Evolutionary conservation across 2,329 filamentous ascomycete species (phyloP).

Genomic region (Nemania bipapillata): DNA sequence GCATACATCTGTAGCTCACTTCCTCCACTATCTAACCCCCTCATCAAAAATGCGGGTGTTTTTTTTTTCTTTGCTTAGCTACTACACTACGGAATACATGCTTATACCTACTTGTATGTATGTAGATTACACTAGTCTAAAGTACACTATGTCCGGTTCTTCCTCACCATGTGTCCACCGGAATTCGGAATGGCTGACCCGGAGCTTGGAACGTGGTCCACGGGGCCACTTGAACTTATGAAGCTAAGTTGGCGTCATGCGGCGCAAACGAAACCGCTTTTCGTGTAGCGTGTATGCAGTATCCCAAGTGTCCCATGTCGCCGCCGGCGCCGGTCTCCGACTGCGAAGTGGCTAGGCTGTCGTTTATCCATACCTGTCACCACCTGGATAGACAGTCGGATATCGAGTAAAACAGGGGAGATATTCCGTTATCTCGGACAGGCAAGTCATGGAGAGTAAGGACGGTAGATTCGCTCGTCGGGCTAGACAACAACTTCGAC

Average conservation of each 20-base stretch:
- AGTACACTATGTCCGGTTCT: conserved; percentile 10
- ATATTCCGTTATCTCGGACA: conserved; percentile 2
- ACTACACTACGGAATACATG: no score
- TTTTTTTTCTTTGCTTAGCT: neutral
- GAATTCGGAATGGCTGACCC: conserved; percentile 36
- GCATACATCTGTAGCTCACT: no score
- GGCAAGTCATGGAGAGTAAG: neutral
- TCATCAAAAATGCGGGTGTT: neutral
- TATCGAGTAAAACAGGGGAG: conserved; percentile 7
- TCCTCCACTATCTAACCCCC: conserved; percentile 9
- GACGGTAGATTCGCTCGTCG: neutral
- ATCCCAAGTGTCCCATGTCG: conserved; percentile 22
- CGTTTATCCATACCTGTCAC: neutral
- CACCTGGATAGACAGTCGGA: conserved; percentile 5
- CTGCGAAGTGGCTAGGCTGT: conserved; percentile 1
- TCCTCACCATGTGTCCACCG: conserved; percentile 24
- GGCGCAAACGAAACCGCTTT: conserved; percentile 26
- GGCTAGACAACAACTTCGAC: neutral
- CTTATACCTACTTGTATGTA: no score
- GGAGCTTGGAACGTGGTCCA: conserved; percentile 24
- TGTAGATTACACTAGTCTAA: neutral
- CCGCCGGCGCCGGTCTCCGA: conserved; percentile 32
- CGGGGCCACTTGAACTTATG: conserved; percentile 19
- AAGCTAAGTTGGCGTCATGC: conserved; percentile 29
- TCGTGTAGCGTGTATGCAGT: conserved; percentile 28